Percentiles rank a stretch among this genome's conserved stretches.
phyloP scores from a whole-genome alignment of 2,329 filamentous ascomycete genomes.

The Fusarium abutilonis region DNA sequence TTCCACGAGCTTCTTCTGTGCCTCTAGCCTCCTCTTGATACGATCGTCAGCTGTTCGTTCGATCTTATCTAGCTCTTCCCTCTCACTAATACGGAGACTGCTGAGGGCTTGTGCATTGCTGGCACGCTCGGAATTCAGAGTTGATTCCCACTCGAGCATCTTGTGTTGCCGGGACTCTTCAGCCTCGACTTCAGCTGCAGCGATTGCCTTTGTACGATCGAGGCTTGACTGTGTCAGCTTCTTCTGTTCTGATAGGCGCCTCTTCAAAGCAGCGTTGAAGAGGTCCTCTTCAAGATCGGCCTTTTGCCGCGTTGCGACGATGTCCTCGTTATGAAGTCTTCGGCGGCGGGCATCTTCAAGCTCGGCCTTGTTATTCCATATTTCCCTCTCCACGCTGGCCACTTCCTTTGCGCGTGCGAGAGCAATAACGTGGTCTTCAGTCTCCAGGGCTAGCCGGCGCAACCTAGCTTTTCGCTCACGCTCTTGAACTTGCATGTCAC shows the following conservation, averaged over 20 bases:
- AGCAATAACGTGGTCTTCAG: constrained; percentile 59
- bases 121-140: constrained; percentile 57
- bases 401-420: constrained; percentile 62
- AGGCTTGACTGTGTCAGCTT: constrained; percentile 58
- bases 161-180: constrained; percentile 57
- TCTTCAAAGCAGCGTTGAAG: constrained; percentile 46
- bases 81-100: constrained; percentile 59
- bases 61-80: constrained; percentile 61
- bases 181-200: constrained; percentile 58
- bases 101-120: constrained; percentile 62
- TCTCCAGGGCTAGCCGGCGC: constrained; percentile 57
- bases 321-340: constrained; percentile 58
- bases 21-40: constrained; percentile 57
- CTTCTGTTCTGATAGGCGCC: constrained; percentile 58
- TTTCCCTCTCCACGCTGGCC: constrained; percentile 61
- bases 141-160: constrained; percentile 61
- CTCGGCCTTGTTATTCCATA: constrained; percentile 59
- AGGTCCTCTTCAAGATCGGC: constrained; percentile 59
- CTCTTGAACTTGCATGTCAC: constrained; percentile 61
- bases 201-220: constrained; percentile 56
- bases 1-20: constrained; percentile 65
- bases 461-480: constrained; percentile 60
- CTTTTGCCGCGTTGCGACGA: constrained; percentile 56
- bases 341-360: constrained; percentile 62
- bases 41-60: constrained; percentile 59